Percentiles rank a stretch among this genome's conserved stretches.
Conservation (phyloP, 495 filamentous ascomycete genomes). For the Aspergillus carlsbadensis region DNA sequence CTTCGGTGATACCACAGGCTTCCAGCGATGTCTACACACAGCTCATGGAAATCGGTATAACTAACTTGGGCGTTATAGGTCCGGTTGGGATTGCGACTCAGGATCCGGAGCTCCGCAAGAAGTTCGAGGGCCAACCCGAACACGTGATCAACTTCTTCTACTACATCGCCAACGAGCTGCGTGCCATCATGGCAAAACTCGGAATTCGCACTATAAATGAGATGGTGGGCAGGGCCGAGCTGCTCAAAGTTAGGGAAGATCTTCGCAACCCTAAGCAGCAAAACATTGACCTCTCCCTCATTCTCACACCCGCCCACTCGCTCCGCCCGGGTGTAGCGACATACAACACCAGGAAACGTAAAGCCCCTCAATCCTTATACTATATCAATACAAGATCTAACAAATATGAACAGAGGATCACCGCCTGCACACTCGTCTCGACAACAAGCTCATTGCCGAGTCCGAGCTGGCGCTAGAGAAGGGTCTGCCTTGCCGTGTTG, state of each 20-base stretch:
- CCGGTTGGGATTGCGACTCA: slow-evolving; percentile 97
- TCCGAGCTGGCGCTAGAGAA: slow-evolving; percentile 96
- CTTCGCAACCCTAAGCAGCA: slow-evolving; percentile 84
- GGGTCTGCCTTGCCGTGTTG: slow-evolving; percentile 90
- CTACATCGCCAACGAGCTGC: slow-evolving; percentile 95
- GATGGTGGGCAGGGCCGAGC: slow-evolving; percentile 94
- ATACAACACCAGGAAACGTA: slow-evolving; percentile 99
- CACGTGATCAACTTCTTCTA: slow-evolving; percentile 99
- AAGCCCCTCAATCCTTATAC: too few relatives aligned
- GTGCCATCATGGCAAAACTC: slow-evolving; percentile 96
- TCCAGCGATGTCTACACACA: too few relatives aligned
- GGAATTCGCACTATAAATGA: slow-evolving; percentile 96
- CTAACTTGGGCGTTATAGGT: too few relatives aligned
- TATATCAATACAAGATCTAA: too few relatives aligned
- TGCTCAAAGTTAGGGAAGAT: slow-evolving; percentile 85
- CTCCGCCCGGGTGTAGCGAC: slow-evolving; percentile 95
- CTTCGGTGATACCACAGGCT: too few relatives aligned
- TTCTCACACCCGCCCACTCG: slow-evolving; percentile 93
- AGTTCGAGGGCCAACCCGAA: slow-evolving; percentile 92
- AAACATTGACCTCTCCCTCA: slow-evolving; percentile 92
- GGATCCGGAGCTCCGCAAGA: slow-evolving; percentile 90
- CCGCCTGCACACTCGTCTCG: slow-evolving; percentile 85
- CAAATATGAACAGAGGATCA: slow-evolving; percentile 69
- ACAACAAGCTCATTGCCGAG: slow-evolving; percentile 98
- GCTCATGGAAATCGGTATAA: too few relatives aligned